Evolutionary conservation across 306 rosid species (phyloP), one percentile per base, ranked within the genome.

Genomic region (Arachis hypogaea): DNA sequence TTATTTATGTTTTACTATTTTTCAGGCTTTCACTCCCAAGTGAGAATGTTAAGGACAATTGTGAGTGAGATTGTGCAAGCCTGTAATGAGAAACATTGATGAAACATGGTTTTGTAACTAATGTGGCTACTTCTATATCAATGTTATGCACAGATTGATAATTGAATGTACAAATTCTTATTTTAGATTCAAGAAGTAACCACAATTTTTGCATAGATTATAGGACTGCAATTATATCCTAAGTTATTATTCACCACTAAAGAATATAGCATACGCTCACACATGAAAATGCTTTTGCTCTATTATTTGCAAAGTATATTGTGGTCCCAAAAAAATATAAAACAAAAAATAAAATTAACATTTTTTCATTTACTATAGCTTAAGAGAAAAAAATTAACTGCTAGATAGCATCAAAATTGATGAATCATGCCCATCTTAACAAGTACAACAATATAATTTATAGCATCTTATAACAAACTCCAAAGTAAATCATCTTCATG

Each of bases 21-120:
- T 14, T 3, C 91, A 93, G 97, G 86, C 98, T 68, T 93, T 90
- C 80, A 77, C 93, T 14, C 91, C 80, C 59, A 80, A 80, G 76
- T 80, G 68, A 80, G 49, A 74, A 68, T 67, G 61, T 41, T 9
- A 10, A 55, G 55, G 43, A 72, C 67, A 74, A 22, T 69, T 55
- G 6, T 43, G 10, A 10, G 47, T 42, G 38, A 77, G 77, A 73
- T 59, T 60, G 28, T 60, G 28, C 68, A 54, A 70, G 77, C 42
- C 51, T 77, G n/a, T 54, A 63, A 46, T 46, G 73, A 59, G 78
- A 50, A 55, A 61, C 63, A 64, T 16, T 77, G 80, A n/a, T n/a
- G 72, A 72, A 72, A 61, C 58, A 29, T 72, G 18, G 30, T 79
- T 59, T 63, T 76, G 80, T 80, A 70, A 69, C 3, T 46, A 70